phyloP scores from a whole-genome alignment of 31 red algal genomes.

The Endocladia muricata region DNA sequence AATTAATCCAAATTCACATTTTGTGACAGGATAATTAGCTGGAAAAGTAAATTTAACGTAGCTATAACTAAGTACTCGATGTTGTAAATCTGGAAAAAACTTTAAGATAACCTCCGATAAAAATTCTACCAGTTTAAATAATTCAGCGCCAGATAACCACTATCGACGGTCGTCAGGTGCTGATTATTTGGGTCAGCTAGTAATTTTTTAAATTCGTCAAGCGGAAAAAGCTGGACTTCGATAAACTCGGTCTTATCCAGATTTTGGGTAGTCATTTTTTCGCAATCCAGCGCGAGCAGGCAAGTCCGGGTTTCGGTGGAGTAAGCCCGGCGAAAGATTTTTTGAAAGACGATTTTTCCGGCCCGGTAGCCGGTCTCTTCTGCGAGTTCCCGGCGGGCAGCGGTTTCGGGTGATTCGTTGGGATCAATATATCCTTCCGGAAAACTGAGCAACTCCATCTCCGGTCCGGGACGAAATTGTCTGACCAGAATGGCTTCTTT shows the following conservation, averaged over 20 bases:
- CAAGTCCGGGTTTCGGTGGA: conserved; percentile 26
- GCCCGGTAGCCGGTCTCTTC: conserved; percentile 37
- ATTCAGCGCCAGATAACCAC: too few relatives aligned
- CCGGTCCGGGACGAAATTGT: not conserved
- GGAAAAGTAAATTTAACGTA: too few relatives aligned
- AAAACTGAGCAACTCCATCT: not conserved
- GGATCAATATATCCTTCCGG: not conserved
- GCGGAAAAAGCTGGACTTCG: too few relatives aligned
- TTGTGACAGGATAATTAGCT: too few relatives aligned
- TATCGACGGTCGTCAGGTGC: too few relatives aligned
- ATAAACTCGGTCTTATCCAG: conserved; percentile 6
- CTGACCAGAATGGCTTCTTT: not conserved
- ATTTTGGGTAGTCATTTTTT: not conserved
- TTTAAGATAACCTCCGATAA: too few relatives aligned
- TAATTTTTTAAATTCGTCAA: too few relatives aligned
- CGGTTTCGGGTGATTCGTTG: not conserved
- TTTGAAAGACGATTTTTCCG: conserved; percentile 24
- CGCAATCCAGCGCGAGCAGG: conserved; percentile 46
- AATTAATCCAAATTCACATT: too few relatives aligned
- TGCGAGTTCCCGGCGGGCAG: conserved; percentile 14
- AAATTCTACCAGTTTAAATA: too few relatives aligned
- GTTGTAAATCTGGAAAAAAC: too few relatives aligned
- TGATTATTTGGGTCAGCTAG: too few relatives aligned
- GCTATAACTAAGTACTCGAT: too few relatives aligned
- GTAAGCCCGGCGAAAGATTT: conserved; percentile 45